Base-by-base conservation (phyloP, 2,329 filamentous ascomycete genomes). In the Aspergillus fumigatus region DNA sequence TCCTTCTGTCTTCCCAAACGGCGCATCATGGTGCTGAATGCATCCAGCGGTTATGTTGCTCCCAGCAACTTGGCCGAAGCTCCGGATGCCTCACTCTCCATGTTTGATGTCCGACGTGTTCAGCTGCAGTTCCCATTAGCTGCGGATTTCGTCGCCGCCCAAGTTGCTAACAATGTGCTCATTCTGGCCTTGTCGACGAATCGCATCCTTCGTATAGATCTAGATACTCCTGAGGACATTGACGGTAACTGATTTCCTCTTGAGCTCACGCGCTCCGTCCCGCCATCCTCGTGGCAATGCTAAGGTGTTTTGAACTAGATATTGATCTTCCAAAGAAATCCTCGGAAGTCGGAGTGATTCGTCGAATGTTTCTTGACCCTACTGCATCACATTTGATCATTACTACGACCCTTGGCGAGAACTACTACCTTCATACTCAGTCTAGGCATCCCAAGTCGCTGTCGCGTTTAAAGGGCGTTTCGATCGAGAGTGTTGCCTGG, bases 351-450 rank as follows among this genome's bases (percentile, higher is more conserved):
- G 94, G 94, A 64, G 84, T 96, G 52, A 97, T 99, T 69, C 88
- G 89, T 65, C 90, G 89, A 78, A 91, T 99, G 84, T 99, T 99
- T 77, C 88, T 99, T 69, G 94, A 99, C 70, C 93, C 94, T 27
- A 96, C 93, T 10, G 94, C 94, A 27, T 97, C 92, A 5, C 94
- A 99, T 77, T 81, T 99, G 27, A 84, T 99, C 62, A 86, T 99
- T 64, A 92, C 89, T 71, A 99, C 94, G 3, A 88, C 91, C 4
- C 84, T 92, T 43, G 92, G 92, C 71, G 94, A 99, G 75, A 97
- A 96, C 77, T 99, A 92, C 79, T 99, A 99, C 75, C 88, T 99
- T 9, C 94, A 99, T 73, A 93, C 92, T 10, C 93, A 97, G 72
- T 94, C 92, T 35, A 88, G 91, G 64, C 88, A 92, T 62, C 92